Conservation (phyloP, 805 yeast genomes). For the Priceomyces castillae region DNA sequence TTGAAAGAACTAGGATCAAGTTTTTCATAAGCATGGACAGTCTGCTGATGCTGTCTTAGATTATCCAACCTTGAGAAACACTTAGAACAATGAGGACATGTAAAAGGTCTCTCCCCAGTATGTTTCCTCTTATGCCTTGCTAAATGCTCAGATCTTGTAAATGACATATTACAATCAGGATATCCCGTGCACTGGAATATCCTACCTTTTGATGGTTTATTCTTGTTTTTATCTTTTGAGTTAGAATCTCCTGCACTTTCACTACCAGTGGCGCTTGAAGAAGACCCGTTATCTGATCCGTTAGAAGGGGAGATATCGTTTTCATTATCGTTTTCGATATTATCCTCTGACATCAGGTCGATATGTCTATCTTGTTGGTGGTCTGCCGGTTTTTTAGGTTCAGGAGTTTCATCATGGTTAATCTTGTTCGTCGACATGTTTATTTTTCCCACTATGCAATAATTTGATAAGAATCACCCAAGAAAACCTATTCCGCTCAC, state of each 20-base stretch:
- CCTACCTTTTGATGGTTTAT: slow-evolving; percentile 49
- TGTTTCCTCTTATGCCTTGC: slow-evolving; percentile 92
- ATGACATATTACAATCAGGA: slow-evolving; percentile 83
- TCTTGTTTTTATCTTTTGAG: slow-evolving; percentile 15
- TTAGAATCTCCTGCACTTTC: neutral
- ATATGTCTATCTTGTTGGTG: neutral
- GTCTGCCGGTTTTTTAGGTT: neutral
- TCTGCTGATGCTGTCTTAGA: slow-evolving; percentile 85
- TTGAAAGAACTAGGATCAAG: neutral
- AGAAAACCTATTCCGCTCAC: neutral
- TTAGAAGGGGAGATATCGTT: neutral
- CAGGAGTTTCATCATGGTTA: neutral
- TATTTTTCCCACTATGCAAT: neutral
- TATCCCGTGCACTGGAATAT: slow-evolving; percentile 84
- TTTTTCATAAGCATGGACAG: slow-evolving; percentile 50
- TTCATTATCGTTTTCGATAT: neutral
- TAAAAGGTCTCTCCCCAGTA: slow-evolving; percentile 92
- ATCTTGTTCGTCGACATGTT: neutral
- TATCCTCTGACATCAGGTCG: neutral
- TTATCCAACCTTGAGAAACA: slow-evolving; percentile 83
- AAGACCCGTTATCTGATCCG: neutral
- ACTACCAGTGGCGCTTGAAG: neutral
- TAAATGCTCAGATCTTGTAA: slow-evolving; percentile 86
- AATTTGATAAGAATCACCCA: neutral
- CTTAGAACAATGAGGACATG: slow-evolving; percentile 78